Base-by-base conservation (phyloP, 805 yeast species). In the Diddensiella caesifluorescens region DNA sequence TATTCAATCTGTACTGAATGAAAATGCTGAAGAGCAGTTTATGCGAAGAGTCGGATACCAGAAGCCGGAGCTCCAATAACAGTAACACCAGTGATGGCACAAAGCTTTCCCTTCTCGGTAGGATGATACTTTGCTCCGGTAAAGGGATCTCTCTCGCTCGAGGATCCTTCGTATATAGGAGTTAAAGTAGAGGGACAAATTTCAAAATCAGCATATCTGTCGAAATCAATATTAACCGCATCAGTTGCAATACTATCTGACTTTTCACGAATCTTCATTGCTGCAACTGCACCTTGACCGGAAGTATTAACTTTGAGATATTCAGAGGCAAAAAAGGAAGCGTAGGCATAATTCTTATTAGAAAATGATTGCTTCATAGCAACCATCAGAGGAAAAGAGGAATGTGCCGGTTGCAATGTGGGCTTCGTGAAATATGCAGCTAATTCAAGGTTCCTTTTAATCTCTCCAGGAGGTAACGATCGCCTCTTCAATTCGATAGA, bases 381-480 rank as follows among this genome's bases (percentile, higher is more conserved):
- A 43, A 88, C 95, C 62, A 87, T 94, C 55, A 88, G 71, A 9
- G 97, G 95, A 57, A 87, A 82, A 41, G 82, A 77, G 46, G 83
- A 77, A 64, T 92, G 98, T 5, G 83, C 81, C 26, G 84, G 80
- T 50, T 83, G 86, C 53, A 92, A 73, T 50, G 83, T 76, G 21
- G 89, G 81, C 59, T 77, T 80, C 10, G 98, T 87, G 70, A 92
- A 94, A 65, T 90, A 90, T 1, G 97, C 94, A 4, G 98, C 97
- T 52, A 92, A 70, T 64, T 92, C 97, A 58, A 92, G 72, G 63
- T 87, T 89, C 49, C 97, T 83, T 63, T 87, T 83, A 42, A 83
- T 70, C 22, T 74, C 73, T 9, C 53, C 47, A 7, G 80, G 71
- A 23, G 83, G 85, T 45, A 94, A 65, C 7, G 83, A 60, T 65